phyloP scores from a whole-genome alignment of 495 filamentous ascomycete genomes.

The Parathielavia appendiculata region DNA sequence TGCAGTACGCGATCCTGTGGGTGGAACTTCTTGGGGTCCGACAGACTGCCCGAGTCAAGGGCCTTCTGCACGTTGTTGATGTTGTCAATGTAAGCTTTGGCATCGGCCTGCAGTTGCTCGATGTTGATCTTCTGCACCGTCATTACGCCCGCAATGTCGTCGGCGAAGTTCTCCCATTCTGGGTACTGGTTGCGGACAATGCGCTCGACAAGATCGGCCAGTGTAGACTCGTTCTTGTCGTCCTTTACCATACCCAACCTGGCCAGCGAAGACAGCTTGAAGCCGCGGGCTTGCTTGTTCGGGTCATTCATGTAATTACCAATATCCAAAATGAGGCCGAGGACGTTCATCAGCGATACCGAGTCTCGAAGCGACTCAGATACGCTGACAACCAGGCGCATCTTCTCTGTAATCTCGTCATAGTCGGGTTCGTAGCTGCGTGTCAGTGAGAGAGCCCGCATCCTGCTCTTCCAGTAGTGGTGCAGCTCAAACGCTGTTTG shows the following conservation, averaged over 20 bases:
- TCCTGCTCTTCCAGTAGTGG: slow-evolving; percentile 98
- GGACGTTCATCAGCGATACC: slow-evolving; percentile 87
- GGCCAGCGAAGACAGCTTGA: slow-evolving; percentile 94
- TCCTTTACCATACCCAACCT: slow-evolving; percentile 97
- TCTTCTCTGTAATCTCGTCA: slow-evolving; percentile 76
- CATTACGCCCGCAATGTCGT: slow-evolving; percentile 79
- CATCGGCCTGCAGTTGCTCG: slow-evolving; percentile 81
- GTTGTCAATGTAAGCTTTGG: slow-evolving; percentile 92
- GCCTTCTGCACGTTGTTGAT: slow-evolving; percentile 88
- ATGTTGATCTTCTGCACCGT: slow-evolving; percentile 90
- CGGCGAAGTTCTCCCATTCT: slow-evolving; percentile 83
- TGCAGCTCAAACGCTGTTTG: slow-evolving; percentile 90
- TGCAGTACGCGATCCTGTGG: slow-evolving; percentile 92
- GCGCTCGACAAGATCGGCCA: slow-evolving; percentile 94
- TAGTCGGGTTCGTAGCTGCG: slow-evolving; percentile 84
- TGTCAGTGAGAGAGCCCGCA: slow-evolving; percentile 82
- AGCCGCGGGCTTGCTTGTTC: slow-evolving; percentile 95
- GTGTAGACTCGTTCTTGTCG: slow-evolving; percentile 94
- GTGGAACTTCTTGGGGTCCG: slow-evolving; percentile 95
- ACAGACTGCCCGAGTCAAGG: slow-evolving; percentile 89
- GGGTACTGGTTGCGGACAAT: slow-evolving; percentile 95
- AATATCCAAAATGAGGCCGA: slow-evolving; percentile 93
- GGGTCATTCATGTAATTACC: slow-evolving; percentile 99
- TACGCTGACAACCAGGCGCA: slow-evolving; percentile 75
- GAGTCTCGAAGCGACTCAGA: slow-evolving; percentile 88